A percentile compares a stretch with the other conserved stretches of the same genome.
These are phyloP conservation scores for Naganishia liquefaciens DNA, from an alignment of 1,284 basidiomycete species.

Conservation along the genomic window DNA sequence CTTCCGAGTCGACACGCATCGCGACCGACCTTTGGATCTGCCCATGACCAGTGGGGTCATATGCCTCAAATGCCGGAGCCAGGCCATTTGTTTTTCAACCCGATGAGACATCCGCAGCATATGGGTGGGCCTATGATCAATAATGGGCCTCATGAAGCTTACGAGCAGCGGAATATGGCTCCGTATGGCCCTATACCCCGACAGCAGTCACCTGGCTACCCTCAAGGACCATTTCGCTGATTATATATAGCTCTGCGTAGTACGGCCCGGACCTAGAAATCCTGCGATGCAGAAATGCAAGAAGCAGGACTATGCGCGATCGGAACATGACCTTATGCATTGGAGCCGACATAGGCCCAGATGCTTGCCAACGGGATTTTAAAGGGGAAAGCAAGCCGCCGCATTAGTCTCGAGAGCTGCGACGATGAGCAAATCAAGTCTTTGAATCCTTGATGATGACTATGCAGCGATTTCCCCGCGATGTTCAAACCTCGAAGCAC, in stretches of 20 bases:
- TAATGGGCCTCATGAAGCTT: slow-evolving; percentile 4
- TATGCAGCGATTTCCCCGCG: too few relatives aligned
- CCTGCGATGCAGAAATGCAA: not conserved
- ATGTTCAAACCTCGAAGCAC: too few relatives aligned
- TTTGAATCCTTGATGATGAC: too few relatives aligned
- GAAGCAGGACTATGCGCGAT: not conserved
- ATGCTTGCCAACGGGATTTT: too few relatives aligned
- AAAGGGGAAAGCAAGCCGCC: too few relatives aligned
- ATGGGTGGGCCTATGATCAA: slow-evolving; percentile 8
- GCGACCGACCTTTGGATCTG: not conserved
- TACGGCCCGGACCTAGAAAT: not conserved
- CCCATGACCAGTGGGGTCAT: slow-evolving; percentile 5
- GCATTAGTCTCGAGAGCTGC: too few relatives aligned
- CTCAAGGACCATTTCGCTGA: not conserved
- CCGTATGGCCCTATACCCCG: not conserved
- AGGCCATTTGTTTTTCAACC: not conserved
- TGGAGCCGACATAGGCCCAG: too few relatives aligned
- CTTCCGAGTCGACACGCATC: too few relatives aligned
- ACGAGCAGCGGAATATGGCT: not conserved
- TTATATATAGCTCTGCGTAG: too few relatives aligned
- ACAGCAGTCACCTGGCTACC: not conserved
- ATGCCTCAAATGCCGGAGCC: not conserved
- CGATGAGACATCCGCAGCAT: not conserved
- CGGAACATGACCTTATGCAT: too few relatives aligned
- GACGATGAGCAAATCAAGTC: too few relatives aligned